Conservation (phyloP, 257 asterid species). For the Penstemon newberryi region DNA sequence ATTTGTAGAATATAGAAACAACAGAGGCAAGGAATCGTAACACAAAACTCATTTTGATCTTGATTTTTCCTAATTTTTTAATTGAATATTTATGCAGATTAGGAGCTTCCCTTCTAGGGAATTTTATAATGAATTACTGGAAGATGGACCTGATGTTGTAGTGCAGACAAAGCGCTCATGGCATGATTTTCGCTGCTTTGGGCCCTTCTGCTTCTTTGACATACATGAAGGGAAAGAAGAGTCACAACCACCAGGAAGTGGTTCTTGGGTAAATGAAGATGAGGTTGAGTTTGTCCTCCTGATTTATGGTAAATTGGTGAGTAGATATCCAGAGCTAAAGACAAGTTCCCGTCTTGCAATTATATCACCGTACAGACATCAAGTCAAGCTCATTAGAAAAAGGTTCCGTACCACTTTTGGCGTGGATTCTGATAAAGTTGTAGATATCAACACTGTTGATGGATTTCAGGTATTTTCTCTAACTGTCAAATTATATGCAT, state of each 20-base stretch:
- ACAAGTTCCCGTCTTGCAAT: constrained; percentile 79
- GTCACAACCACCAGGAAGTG: constrained; percentile 73
- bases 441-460: constrained; percentile 92
- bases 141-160: constrained; percentile 80
- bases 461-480: constrained; percentile 75
- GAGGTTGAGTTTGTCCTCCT: constrained; percentile 88
- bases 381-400: constrained; percentile 78
- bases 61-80: not conserved
- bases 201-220: constrained; percentile 96
- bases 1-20: constrained; percentile 14
- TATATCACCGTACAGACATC: constrained; percentile 83
- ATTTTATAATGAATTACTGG: constrained; percentile 74
- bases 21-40: not conserved
- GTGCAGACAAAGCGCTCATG: constrained; percentile 70
- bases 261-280: constrained; percentile 82
- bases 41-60: not conserved
- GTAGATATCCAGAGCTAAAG: constrained; percentile 85
- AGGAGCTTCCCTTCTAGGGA: constrained; percentile 96
- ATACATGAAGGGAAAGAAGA: constrained; percentile 83
- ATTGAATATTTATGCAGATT: constrained; percentile 50
- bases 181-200: constrained; percentile 84
- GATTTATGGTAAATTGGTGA: constrained; percentile 66
- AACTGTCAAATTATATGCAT: constrained; percentile 7
- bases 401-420: constrained; percentile 69
- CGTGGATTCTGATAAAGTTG: constrained; percentile 67